Evolutionary conservation across 148 eudicot species (phyloP).

Genomic region (Vaccinium macrocarpon): DNA sequence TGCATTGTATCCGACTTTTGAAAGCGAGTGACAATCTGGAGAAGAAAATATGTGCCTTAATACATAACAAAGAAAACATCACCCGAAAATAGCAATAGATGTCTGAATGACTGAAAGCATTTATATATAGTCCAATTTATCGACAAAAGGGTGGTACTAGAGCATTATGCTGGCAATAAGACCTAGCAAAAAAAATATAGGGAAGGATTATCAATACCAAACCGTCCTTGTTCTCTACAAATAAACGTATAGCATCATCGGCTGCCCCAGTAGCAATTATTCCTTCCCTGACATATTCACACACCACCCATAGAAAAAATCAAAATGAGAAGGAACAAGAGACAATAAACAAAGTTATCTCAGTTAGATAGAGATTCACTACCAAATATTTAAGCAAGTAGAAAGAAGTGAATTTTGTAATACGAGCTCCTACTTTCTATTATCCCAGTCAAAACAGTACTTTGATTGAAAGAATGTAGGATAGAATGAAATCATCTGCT

Average conservation of each 20-base stretch:
- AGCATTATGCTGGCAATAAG: slow-evolving; percentile 1
- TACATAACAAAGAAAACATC: not conserved
- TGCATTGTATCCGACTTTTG: not conserved
- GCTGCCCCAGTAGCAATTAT: slow-evolving; percentile 92
- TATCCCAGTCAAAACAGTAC: slow-evolving; percentile 3
- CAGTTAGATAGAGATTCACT: slow-evolving; percentile 1
- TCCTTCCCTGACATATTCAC: slow-evolving; percentile 62
- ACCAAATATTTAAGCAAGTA: not conserved
- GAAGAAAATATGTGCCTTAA: not conserved
- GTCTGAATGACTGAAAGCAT: not conserved
- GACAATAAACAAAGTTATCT: not conserved
- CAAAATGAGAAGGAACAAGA: not conserved
- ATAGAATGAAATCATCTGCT: not conserved
- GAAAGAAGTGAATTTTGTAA: not conserved
- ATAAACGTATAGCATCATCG: slow-evolving; percentile 87
- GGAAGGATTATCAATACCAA: slow-evolving; percentile 39
- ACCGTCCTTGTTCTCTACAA: slow-evolving; percentile 65
- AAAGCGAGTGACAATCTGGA: not conserved
- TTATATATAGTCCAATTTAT: not conserved
- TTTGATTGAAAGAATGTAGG: not conserved
- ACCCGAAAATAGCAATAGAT: too few relatives aligned
- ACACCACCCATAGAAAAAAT: slow-evolving; percentile 19
- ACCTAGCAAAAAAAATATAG: not conserved
- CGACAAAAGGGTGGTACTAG: not conserved
- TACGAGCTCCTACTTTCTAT: not conserved